Evolutionary conservation across 306 rosid genomes (phyloP).

Genomic region (Vicia faba): DNA sequence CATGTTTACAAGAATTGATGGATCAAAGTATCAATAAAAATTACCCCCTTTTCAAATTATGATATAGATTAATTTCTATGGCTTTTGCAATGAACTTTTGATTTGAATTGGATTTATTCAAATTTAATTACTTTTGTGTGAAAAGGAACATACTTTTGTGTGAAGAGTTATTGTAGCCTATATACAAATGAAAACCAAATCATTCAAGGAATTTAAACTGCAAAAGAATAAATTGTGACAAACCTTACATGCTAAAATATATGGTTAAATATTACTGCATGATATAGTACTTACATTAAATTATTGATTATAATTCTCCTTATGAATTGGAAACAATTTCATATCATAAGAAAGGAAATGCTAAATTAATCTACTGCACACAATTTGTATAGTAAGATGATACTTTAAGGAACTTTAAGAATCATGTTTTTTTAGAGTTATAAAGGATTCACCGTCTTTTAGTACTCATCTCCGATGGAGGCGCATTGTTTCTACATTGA

Average conservation of each 20-base stretch:
- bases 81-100: too few relatives aligned
- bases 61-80: too few relatives aligned
- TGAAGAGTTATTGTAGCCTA: too few relatives aligned
- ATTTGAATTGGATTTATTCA: too few relatives aligned
- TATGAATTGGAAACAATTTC: too few relatives aligned
- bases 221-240: not conserved
- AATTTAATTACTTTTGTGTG: too few relatives aligned
- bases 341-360: too few relatives aligned
- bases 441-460: not conserved
- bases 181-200: not conserved
- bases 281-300: not conserved
- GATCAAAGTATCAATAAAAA: too few relatives aligned
- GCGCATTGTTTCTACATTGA: not conserved
- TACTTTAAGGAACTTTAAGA: too few relatives aligned
- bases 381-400: not conserved
- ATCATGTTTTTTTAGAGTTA: conserved; percentile 1
- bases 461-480: conserved; percentile 5
- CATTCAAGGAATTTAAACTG: not conserved
- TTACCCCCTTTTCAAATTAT: too few relatives aligned
- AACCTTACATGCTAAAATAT: not conserved
- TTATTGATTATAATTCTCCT: not conserved
- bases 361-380: conserved; percentile 6
- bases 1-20: too few relatives aligned
- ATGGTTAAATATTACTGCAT: not conserved
- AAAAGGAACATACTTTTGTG: too few relatives aligned